phyloP scores from a whole-genome alignment of 2,329 filamentous ascomycete species.

The Alternaria longipes region DNA sequence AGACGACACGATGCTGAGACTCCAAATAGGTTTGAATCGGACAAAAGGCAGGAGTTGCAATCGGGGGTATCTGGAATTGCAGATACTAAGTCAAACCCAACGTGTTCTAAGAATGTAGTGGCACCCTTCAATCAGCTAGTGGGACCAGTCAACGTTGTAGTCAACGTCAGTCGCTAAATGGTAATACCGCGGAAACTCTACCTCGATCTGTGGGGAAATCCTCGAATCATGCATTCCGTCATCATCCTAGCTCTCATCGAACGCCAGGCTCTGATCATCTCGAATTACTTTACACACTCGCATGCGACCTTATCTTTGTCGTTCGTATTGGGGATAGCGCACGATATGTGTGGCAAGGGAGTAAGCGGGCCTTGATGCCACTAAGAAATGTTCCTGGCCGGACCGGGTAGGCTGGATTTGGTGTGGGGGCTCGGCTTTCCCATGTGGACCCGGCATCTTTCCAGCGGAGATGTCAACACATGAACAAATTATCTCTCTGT shows the following conservation, averaged over 20 bases:
- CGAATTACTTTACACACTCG: conserved; percentile 21
- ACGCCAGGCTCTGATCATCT: conserved; percentile 9
- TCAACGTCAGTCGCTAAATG: conserved; percentile 17
- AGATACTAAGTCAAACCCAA: neutral
- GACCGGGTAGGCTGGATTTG: conserved; percentile 9
- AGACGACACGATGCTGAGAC: neutral
- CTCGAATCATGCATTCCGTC: conserved; percentile 27
- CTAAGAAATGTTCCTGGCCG: conserved; percentile 25
- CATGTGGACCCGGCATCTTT: neutral
- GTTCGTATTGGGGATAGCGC: conserved; percentile 36
- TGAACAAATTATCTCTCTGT: conserved; percentile 1
- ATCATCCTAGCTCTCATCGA: conserved; percentile 20
- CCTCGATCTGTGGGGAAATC: conserved; percentile 35
- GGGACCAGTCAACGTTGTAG: conserved; percentile 14
- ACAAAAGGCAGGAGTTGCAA: conserved; percentile 5
- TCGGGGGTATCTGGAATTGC: neutral
- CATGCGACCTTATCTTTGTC: conserved; percentile 50
- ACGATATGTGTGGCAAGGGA: conserved; percentile 18
- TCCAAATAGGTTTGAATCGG: neutral
- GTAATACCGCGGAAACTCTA: conserved; percentile 28
- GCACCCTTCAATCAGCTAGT: conserved; percentile 20
- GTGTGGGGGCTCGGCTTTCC: conserved; percentile 26
- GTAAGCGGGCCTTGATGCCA: conserved; percentile 11
- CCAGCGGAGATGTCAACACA: conserved; percentile 32
- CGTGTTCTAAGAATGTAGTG: conserved; percentile 14